Base-by-base conservation (phyloP, 2,329 filamentous ascomycete species). In the Fusarium sp. region DNA sequence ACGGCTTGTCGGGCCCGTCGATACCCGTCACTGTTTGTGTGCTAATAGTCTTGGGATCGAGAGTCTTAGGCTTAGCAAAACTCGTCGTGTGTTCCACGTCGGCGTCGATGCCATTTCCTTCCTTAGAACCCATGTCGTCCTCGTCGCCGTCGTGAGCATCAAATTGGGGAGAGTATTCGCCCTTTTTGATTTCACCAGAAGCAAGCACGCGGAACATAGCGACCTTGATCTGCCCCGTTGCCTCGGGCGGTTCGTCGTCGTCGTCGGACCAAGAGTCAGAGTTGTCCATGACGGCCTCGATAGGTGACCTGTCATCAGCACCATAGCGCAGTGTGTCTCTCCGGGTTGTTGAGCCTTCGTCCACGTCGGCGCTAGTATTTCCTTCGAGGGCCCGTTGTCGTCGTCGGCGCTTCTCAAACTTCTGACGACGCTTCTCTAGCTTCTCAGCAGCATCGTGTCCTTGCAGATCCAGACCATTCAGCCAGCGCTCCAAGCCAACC, bases 11-110 rank as follows among this genome's bases (percentile, higher is more conserved):
- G 17, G 93, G 93, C 0, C 93, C 92, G 75, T 99, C 95, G 61
- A 98, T 96, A 15, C 94, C 95, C 9, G 95, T 98, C n/a, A 99
- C 95, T 0, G 95, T 99, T 78, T 99, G 95, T 3, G 95, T 99
- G 72, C 93, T 98, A 72, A 99, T 99, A 3, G 92, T 93, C 78
- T 97, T 97, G 0, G 94, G 94, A 78, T 98, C 96, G 49, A 97
- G 82, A 2, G 92, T 90, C 82, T 97, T 98, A 13, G 93, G 94
- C 78, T 97, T 96, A 9, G 94, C 94, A 76, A 98, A 98, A 73
- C 93, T 97, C 8, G 95, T 98, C 2, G 95, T 98, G 74, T 99
- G 95, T 77, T 98, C 95, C 53, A 97, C 86, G 71, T 97, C 92
- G 36, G 87, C 90, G 68, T 93, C 91, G 57, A 90, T 81, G 13